Evolutionary conservation across 495 filamentous ascomycete genomes (phyloP), one percentile per base, ranked within the genome.

Genomic region (Penicillium manginii): DNA sequence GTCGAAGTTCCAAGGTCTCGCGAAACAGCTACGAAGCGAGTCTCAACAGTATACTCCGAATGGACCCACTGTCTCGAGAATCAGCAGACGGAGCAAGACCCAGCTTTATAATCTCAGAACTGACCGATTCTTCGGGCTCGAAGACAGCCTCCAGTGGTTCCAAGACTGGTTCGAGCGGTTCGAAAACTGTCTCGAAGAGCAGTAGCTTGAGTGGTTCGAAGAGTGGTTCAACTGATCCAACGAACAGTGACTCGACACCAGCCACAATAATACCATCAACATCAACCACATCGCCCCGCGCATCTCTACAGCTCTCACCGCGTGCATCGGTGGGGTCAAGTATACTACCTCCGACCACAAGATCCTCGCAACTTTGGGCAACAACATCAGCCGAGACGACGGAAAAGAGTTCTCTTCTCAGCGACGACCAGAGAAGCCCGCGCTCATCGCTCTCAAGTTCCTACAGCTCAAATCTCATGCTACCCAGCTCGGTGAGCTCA

Each of bases 361-460:
- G 58, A 17, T 67, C 64, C n/a, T 64, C 61, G 4, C 52, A 57
- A 53, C n/a, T 56, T 0, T 64, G 64, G 52, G 50, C 37, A 2
- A 66, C 57, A 2, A 60, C 60, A 6, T 55, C 51, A 10, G 47
- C 40, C 1, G 31, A 37, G 12, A 37, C 46, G 1, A 46, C 57
- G 7, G 47, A 11, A 53, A 57, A 14, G 33, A n/a, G 15, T 22
- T 54, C 59, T 3, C 7, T 60, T 22, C n/a, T 54, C 23, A 55
- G 60, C 39, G 15, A 32, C 3, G 47, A 39, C 9, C 19, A 32
- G 3, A 39, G 12, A 9, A 32, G 29, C 19, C 40, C 52, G 4
- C 49, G 19, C 3, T 46, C 55, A 15, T 50, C 31, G 15, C n/a
- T 12, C 12, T 47, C 51, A 17, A 32, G 22, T 26, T 29, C 42